A percentile compares a stretch with the other conserved stretches of the same genome.
phyloP scores from a whole-genome alignment of 108 stramenopile genomes.

The Cyclostephanos invisitatus region DNA sequence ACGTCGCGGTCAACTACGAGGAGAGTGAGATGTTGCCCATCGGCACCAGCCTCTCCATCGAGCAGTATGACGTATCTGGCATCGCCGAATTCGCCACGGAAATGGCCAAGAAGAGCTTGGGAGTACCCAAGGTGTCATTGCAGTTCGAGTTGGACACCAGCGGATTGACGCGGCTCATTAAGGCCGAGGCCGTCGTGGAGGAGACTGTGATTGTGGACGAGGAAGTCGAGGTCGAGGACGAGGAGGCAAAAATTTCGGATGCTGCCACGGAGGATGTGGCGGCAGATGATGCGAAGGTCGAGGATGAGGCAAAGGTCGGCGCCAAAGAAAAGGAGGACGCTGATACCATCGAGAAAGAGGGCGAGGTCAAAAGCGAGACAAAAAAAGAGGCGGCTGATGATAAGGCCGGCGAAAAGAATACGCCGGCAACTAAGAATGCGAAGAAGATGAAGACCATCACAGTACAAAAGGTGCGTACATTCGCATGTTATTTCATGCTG shows the following conservation, averaged over 20 bases:
- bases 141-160: conserved; percentile 90
- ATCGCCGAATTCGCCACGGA: conserved; percentile 90
- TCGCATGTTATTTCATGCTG: conserved; percentile 6
- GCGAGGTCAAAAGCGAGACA: conserved; percentile 37
- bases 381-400: conserved; percentile 34
- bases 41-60: conserved; percentile 66
- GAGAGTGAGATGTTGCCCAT: conserved; percentile 74
- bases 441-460: conserved; percentile 82
- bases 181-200: conserved; percentile 95
- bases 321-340: conserved; percentile 27
- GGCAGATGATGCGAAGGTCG: conserved; percentile 22
- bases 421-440: conserved; percentile 36
- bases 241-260: conserved; percentile 46
- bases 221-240: conserved; percentile 85
- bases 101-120: conserved; percentile 89
- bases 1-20: conserved; percentile 82
- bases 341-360: conserved; percentile 28
- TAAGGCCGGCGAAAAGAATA: conserved; percentile 46
- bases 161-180: conserved; percentile 84
- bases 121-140: conserved; percentile 94
- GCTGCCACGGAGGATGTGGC: conserved; percentile 11
- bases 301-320: conserved; percentile 18
- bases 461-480: conserved; percentile 65
- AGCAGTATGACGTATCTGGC: conserved; percentile 91
- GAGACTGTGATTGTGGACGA: conserved; percentile 82